Conservation (phyloP, 2,329 filamentous ascomycete species). For the Emmonsiellopsis sp. region DNA sequence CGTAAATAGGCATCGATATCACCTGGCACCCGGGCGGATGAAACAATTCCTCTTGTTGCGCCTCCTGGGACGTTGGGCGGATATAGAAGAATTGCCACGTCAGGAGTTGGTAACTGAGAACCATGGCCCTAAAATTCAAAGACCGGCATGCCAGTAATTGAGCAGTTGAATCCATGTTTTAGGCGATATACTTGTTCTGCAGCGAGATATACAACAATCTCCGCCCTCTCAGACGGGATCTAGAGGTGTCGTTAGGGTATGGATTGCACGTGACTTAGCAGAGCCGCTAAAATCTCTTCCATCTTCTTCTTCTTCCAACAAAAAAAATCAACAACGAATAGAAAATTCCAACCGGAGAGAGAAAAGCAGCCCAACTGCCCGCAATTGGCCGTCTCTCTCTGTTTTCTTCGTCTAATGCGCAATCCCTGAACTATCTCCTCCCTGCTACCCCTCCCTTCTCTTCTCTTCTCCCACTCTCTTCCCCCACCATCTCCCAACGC, state of each 20-base stretch:
- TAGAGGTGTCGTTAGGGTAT: neutral
- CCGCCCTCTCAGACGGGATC: too few relatives aligned
- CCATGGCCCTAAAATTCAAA: too few relatives aligned
- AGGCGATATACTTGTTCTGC: too few relatives aligned
- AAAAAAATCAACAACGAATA: neutral
- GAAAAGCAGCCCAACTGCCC: neutral
- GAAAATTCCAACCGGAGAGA: neutral
- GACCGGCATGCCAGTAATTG: too few relatives aligned
- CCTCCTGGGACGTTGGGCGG: too few relatives aligned
- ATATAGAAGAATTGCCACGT: too few relatives aligned
- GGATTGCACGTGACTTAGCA: neutral
- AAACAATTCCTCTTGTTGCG: too few relatives aligned
- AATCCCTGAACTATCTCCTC: neutral
- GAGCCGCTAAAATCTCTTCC: neutral
- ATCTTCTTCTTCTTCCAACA: neutral
- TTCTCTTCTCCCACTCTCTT: neutral
- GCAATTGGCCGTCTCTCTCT: neutral
- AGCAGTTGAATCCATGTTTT: too few relatives aligned
- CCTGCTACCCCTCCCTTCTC: neutral
- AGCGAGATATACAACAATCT: too few relatives aligned
- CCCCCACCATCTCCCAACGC: constrained; percentile 14
- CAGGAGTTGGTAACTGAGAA: too few relatives aligned
- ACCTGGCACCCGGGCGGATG: too few relatives aligned
- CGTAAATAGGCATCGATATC: too few relatives aligned
- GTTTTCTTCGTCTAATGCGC: neutral